Percentiles rank a stretch among this genome's conserved stretches.
Evolutionary conservation across 164 flowering plant species (phyloP).

Genomic region (Umbilicus rupestris): DNA sequence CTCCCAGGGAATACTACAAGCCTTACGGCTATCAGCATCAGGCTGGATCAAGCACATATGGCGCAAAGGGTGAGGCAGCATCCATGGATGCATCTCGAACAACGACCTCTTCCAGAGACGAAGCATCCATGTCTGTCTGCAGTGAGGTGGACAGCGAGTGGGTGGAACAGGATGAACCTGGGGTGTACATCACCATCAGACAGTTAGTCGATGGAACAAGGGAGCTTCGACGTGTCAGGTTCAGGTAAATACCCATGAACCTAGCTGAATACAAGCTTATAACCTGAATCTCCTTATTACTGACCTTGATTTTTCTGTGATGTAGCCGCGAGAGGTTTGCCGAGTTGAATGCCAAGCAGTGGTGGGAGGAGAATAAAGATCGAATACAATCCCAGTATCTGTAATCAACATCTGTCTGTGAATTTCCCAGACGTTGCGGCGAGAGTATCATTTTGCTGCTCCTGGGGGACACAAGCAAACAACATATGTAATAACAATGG

Average conservation of each 20-base stretch:
- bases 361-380: constrained; percentile 98
- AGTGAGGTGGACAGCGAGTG: constrained; percentile 89
- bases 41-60: constrained; percentile 39
- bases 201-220: constrained; percentile 82
- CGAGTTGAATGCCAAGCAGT: constrained; percentile 76
- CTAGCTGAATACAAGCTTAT: background rate
- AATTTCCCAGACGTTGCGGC: background rate
- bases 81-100: constrained; percentile 76
- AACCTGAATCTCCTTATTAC: background rate
- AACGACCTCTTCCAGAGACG: constrained; percentile 86
- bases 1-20: constrained; percentile 43
- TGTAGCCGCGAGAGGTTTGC: constrained; percentile 91
- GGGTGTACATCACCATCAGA: constrained; percentile 91
- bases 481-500: background rate
- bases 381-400: constrained; percentile 95
- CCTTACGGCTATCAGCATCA: constrained; percentile 26
- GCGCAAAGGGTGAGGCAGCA: constrained; percentile 32
- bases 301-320: background rate
- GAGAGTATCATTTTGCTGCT: background rate
- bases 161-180: constrained; percentile 96
- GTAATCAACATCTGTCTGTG: constrained; percentile 12
- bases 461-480: background rate
- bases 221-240: constrained; percentile 92
- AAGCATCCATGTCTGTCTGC: constrained; percentile 70
- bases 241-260: constrained; percentile 47